These are phyloP conservation scores for Striga hermonthica DNA, from an alignment of 305 asterid genomes.

Conservation along the genomic window DNA sequence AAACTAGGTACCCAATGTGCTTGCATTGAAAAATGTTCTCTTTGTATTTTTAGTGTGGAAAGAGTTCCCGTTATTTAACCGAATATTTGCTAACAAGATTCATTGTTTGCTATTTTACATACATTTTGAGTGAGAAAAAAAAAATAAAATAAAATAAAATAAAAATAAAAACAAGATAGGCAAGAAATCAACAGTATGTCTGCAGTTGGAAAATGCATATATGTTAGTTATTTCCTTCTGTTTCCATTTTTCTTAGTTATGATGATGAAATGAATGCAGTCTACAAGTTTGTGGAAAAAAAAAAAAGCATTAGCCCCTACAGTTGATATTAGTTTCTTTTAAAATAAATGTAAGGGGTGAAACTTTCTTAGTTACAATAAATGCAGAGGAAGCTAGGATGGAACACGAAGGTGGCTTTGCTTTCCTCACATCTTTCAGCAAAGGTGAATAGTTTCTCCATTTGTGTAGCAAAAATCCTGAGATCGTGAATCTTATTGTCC, in stretches of 20 bases:
- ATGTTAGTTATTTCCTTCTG: constrained; percentile 11
- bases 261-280: constrained; percentile 29
- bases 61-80: constrained; percentile 9
- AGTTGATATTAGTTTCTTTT: no score
- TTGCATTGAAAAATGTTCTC: no score
- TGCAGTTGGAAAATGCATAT: no score
- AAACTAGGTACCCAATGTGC: constrained; percentile 23
- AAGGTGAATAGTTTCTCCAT: constrained; percentile 46
- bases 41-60: no score
- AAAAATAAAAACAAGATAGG: neutral
- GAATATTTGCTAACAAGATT: neutral
- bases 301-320: constrained; percentile 1
- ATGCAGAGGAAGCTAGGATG: constrained; percentile 40
- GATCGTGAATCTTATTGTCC: constrained; percentile 55
- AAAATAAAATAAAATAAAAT: neutral
- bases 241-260: constrained; percentile 33
- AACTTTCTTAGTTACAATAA: constrained; percentile 16
- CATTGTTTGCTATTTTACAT: neutral
- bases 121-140: neutral
- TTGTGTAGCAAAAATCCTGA: constrained; percentile 45
- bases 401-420: constrained; percentile 35
- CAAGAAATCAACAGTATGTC: no score
- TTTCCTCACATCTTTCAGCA: constrained; percentile 29
- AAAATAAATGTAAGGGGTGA: neutral
- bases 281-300: constrained; percentile 10